Evolutionary conservation across 495 filamentous ascomycete genomes (phyloP).

Genomic region (Monascus purpureus): DNA sequence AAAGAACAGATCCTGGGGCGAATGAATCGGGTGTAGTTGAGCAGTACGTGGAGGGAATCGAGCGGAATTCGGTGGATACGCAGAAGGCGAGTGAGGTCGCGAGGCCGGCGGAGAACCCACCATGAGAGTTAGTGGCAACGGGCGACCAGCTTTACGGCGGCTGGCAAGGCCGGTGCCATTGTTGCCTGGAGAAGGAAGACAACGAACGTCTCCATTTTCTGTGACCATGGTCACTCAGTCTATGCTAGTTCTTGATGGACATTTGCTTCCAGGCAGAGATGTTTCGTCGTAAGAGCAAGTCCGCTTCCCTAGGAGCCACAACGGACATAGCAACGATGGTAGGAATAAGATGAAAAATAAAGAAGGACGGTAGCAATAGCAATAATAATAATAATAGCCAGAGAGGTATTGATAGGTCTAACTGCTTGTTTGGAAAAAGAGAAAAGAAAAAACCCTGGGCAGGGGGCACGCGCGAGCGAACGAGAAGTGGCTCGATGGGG

Average conservation of each 20-base stretch:
- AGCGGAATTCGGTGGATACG: constrained; percentile 16
- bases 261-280: too few species aligned
- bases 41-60: not conserved
- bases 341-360: constrained; percentile 2
- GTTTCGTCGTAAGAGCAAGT: constrained; percentile 6
- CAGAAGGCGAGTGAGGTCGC: not conserved
- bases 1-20: too few species aligned
- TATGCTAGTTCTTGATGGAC: constrained; percentile 30
- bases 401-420: too few species aligned
- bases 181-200: constrained; percentile 20
- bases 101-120: too few species aligned
- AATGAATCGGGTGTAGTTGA: constrained; percentile 15
- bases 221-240: constrained; percentile 37
- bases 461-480: too few species aligned
- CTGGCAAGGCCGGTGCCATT: constrained; percentile 18
- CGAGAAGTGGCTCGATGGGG: too few species aligned
- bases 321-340: not conserved
- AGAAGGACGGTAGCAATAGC: too few species aligned
- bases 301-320: not conserved
- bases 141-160: constrained; percentile 19
- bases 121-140: constrained; percentile 21
- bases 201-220: constrained; percentile 28
- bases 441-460: too few species aligned
- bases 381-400: too few species aligned
- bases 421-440: too few species aligned